Base-by-base conservation (phyloP, 257 asterid species). In the Ligustrum vulgare region DNA sequence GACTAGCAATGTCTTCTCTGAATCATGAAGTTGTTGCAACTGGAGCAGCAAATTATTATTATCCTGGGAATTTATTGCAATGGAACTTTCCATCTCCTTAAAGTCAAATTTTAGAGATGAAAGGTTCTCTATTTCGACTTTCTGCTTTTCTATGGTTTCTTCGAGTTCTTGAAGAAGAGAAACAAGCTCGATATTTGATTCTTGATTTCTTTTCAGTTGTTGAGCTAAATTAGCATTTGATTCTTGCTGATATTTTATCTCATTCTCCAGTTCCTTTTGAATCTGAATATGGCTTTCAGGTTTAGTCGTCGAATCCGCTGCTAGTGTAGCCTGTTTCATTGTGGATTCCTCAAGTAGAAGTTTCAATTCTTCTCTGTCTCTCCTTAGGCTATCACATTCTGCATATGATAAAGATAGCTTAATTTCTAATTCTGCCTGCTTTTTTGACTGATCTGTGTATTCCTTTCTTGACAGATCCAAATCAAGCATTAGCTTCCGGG, bases 111-210 rank as follows among this genome's bases (percentile, higher is more conserved):
- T 81, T 23, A 82, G 82, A 47, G 87, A 76, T 22, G 91, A 85
- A 81, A 91, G 89, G 56, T 82, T 83, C 78, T 90, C 91, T 65
- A 94, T 89, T 76, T 94, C 96, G n/a, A 43, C 37, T 72, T 81
- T 94, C 86, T 94, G 98, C 51, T 82, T 87, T 75, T 92, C 94
- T 68, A 89, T 83, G 7, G 89, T 90, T 77, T 88, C 89, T 77
- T 94, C 97, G 3, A 94, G 88, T 85, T 91, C 98, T 76, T 90
- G 98, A 80, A 94, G 96, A 81, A 94, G 89, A 28, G 88, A 77
- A 85, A 94, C 86, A 32, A 94, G 97, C 84, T 91, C 91, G 56
- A 89, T 63, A 74, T 94, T 94, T 4, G 98, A 94, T 69, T 94
- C 98, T 84, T 94, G 98, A 79, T 91, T 90, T 76, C 82, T 86